A percentile compares a stretch with the other conserved stretches of the same genome.
Evolutionary conservation across 192 early-diverging fungal genomes (phyloP).

Genomic region (Rhizophagus prolifer): DNA sequence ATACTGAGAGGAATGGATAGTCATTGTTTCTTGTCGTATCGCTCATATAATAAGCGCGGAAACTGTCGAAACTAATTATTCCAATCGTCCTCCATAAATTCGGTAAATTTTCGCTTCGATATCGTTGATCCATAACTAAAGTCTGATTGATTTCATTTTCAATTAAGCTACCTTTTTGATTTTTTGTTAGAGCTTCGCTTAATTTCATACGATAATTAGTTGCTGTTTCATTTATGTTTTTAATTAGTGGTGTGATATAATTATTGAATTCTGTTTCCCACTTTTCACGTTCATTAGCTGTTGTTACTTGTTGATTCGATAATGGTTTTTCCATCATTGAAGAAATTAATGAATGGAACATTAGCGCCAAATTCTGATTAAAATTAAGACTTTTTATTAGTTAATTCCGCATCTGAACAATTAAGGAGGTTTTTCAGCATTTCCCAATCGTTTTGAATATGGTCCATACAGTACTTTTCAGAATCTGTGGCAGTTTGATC

Average conservation of each 20-base stretch:
- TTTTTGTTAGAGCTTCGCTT: too few species aligned
- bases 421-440: slow-evolving; percentile 11
- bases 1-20: slow-evolving; percentile 18
- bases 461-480: slow-evolving; percentile 1
- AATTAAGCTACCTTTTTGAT: too few species aligned
- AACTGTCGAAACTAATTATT: slow-evolving; percentile 3
- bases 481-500: not conserved
- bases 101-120: not conserved
- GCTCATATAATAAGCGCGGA: not conserved
- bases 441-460: slow-evolving; percentile 24
- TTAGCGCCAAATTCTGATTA: too few species aligned
- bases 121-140: not conserved
- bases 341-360: slow-evolving; percentile 16
- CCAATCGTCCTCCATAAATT: too few species aligned
- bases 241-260: too few species aligned
- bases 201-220: too few species aligned
- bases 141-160: not conserved
- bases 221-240: too few species aligned
- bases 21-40: not conserved
- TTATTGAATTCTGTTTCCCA: too few species aligned
- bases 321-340: slow-evolving; percentile 2
- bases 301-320: too few species aligned
- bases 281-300: too few species aligned
- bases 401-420: slow-evolving; percentile 10
- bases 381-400: too few species aligned